phyloP scores from a whole-genome alignment of 2,329 filamentous ascomycete species.

The Epichloe aotearoae region DNA sequence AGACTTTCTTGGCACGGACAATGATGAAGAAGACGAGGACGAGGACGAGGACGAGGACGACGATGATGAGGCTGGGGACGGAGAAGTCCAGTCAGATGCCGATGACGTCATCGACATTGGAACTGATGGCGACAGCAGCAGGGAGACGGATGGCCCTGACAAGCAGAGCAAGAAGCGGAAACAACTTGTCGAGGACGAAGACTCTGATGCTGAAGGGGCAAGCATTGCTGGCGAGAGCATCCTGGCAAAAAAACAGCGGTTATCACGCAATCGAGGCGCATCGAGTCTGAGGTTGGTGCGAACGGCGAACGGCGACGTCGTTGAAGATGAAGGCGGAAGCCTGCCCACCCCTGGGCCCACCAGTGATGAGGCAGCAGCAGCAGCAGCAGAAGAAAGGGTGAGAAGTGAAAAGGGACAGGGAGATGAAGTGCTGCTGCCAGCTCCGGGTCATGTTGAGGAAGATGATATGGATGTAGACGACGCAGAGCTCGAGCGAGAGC shows the following conservation, averaged over 20 bases:
- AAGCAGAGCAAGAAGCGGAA: constrained; percentile 23
- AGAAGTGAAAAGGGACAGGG: constrained; percentile 7
- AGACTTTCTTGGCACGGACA: constrained; percentile 53
- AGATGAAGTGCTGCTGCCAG: neutral
- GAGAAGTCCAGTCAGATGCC: neutral
- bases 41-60: constrained; percentile 9
- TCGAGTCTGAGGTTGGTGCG: constrained; percentile 34
- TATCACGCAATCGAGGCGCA: constrained; percentile 30
- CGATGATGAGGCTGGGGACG: constrained; percentile 3
- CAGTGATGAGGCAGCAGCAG: constrained; percentile 19
- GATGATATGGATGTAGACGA: constrained; percentile 32
- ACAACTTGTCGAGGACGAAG: constrained; percentile 15
- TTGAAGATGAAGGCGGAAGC: constrained; percentile 20
- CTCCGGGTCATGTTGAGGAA: constrained; percentile 13
- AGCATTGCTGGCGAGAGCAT: constrained; percentile 23
- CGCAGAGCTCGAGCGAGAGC: constrained; percentile 48
- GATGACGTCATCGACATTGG: constrained; percentile 7
- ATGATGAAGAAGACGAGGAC: constrained; percentile 30
- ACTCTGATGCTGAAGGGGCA: constrained; percentile 19
- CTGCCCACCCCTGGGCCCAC: constrained; percentile 28
- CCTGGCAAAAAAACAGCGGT: constrained; percentile 37
- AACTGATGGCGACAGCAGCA: constrained; percentile 15
- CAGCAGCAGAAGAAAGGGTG: constrained; percentile 13
- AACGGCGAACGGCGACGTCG: constrained; percentile 25
- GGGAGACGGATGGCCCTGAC: constrained; percentile 13